Conservation (phyloP, 441 rosid species). For the Kokia cookei region DNA sequence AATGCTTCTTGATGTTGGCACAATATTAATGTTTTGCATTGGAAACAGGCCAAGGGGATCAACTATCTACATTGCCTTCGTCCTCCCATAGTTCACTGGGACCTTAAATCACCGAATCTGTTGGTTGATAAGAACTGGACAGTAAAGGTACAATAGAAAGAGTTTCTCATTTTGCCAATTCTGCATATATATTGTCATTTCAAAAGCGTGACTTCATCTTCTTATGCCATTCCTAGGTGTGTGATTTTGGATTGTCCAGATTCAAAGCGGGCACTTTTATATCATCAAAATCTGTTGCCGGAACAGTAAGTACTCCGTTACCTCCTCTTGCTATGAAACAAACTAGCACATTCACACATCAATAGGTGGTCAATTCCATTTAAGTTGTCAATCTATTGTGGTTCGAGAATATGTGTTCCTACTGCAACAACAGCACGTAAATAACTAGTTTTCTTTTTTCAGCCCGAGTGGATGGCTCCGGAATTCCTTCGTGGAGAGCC, state of each 20-base stretch:
- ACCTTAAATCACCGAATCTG: conserved; percentile 90
- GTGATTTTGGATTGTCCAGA: conserved; percentile 95
- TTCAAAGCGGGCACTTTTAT: conserved; percentile 88
- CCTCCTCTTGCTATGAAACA: not conserved
- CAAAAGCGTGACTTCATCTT: not conserved
- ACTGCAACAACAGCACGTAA: conserved; percentile 35
- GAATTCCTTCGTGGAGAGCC: conserved; percentile 99
- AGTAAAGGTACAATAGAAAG: conserved; percentile 53
- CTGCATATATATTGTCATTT: not conserved
- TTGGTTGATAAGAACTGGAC: conserved; percentile 96
- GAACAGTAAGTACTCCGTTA: conserved; percentile 57
- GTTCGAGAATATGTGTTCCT: conserved; percentile 16
- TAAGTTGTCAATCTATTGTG: conserved; percentile 17
- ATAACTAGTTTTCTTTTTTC: conserved; percentile 40
- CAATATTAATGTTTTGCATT: conserved; percentile 15
- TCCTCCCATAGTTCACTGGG: conserved; percentile 98
- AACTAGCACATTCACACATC: not conserved
- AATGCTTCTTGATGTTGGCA: not conserved
- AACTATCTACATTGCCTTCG: conserved; percentile 88
- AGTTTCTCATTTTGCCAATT: not conserved
- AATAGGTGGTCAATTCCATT: not conserved
- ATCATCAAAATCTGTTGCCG: conserved; percentile 95
- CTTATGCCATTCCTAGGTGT: conserved; percentile 44
- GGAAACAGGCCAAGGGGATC: conserved; percentile 87
- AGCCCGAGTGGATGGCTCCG: conserved; percentile 99